These are phyloP conservation scores for Starmerella gropengiesseri DNA, from an alignment of 805 yeast genomes.

Conservation along the genomic window DNA sequence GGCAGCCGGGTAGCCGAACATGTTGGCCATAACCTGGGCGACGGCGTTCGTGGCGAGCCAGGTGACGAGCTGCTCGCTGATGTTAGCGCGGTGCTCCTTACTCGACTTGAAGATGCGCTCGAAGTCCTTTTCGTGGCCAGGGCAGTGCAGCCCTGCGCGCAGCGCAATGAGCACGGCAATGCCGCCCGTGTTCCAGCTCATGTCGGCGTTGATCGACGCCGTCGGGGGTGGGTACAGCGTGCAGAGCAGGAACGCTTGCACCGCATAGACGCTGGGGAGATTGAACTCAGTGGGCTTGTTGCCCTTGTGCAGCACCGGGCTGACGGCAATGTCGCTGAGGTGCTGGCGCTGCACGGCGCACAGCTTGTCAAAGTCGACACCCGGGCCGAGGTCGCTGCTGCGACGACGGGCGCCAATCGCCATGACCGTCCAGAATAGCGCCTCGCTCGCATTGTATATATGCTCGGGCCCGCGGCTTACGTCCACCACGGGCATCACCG, in stretches of 20 bases:
- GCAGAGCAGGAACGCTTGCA: constrained; percentile 80
- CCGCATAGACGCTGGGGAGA: constrained; percentile 84
- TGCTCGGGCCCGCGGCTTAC: constrained; percentile 70
- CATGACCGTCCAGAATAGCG: constrained; percentile 88
- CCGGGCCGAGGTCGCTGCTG: constrained; percentile 24
- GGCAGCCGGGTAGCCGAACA: constrained; percentile 91
- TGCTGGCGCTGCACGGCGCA: constrained; percentile 64
- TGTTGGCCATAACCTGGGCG: constrained; percentile 79
- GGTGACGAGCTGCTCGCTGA: constrained; percentile 68
- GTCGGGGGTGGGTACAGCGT: constrained; percentile 96
- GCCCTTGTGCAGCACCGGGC: constrained; percentile 57
- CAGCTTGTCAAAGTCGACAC: constrained; percentile 45
- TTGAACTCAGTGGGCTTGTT: constrained; percentile 41
- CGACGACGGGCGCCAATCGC: constrained; percentile 68
- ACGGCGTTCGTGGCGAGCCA: constrained; percentile 92
- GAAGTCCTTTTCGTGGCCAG: constrained; percentile 45
- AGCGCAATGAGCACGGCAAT: constrained; percentile 88
- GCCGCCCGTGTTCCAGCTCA: constrained; percentile 92
- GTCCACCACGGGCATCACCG: constrained; percentile 79
- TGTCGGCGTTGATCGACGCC: constrained; percentile 87
- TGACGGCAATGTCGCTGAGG: constrained; percentile 75
- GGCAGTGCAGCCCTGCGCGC: constrained; percentile 80
- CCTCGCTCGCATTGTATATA: constrained; percentile 69
- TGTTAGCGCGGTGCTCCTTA: constrained; percentile 22
- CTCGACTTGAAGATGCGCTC: constrained; percentile 39